Evolutionary conservation across 768 basidiomycete species (phyloP), one percentile per base, ranked within the genome.

Genomic region (Auriculariales sp.): DNA sequence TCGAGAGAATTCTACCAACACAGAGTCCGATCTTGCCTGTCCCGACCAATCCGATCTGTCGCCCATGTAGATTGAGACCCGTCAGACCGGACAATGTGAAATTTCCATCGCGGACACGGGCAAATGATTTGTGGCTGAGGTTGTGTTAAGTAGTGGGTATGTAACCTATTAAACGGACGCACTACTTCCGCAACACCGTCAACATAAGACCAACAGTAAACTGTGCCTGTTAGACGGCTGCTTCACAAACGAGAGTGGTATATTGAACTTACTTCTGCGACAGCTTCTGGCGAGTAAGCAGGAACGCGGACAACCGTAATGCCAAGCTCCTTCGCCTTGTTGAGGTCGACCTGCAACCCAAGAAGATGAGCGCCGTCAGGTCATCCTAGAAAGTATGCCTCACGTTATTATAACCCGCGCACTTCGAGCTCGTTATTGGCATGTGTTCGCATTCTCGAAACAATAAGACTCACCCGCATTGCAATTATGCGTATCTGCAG

Each of bases 1-100:
- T 48, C 17, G 54, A 46, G 31, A 66, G 56, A 22, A 66, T 57
- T 34, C 57, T 56, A 28, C 62, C 60, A 1, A 57, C 42, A 32
- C 58, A 56, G 28, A 58, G 56, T 2, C 61, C 55, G 17, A 60
- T 65, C 50, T 58, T 55, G 22, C 66, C 66, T 55, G 66, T 67
- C 1, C 64, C 66, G 5, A 67, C 56, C 28, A 67, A 32, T 1
- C 64, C 65, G 24, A 66, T 52, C 2, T 60, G 62, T 42, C 59
- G 61, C 33, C 62, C 61, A 32, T 56, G 53, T 30, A 66, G 49
- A 17, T 57, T 56, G 49, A 54, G 52, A 3, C 56, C 56, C 15
- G 52, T 35, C 27, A 57, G 56, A 28, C 56, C 56, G 32, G 53
- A 48, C n/a, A 57, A 50, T 28, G 53, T 50, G 53, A 57, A 57